Conservation (phyloP, 2,329 filamentous ascomycete genomes). For the Dryadomyces quercivorus region DNA sequence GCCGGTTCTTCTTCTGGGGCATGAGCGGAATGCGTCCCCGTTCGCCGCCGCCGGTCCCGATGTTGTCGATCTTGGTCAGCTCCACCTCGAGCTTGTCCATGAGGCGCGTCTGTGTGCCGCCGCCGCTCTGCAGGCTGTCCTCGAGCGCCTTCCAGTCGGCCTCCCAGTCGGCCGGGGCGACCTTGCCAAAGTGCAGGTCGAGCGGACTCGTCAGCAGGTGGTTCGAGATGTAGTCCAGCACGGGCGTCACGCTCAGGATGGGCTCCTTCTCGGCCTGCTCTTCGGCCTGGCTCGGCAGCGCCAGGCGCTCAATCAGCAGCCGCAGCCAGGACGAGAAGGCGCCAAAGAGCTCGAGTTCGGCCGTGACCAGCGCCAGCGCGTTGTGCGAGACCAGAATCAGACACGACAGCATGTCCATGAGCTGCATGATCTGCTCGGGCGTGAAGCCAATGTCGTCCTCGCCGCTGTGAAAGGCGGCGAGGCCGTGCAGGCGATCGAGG, state of each 20-base stretch:
- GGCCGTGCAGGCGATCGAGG: constrained; percentile 68
- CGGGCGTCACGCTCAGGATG: constrained; percentile 57
- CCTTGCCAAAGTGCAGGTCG: constrained; percentile 43
- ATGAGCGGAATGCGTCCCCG: background rate
- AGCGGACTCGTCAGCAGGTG: constrained; percentile 57
- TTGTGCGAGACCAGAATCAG: constrained; percentile 66
- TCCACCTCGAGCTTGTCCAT: constrained; percentile 21
- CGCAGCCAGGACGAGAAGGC: constrained; percentile 77
- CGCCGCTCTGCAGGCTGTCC: constrained; percentile 14
- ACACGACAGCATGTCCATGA: constrained; percentile 60
- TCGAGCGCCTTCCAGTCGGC: constrained; percentile 31
- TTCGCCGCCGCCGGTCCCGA: background rate
- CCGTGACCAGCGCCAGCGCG: constrained; percentile 56
- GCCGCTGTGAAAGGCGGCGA: constrained; percentile 61
- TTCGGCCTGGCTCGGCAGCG: constrained; percentile 53
- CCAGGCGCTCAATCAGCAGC: constrained; percentile 68
- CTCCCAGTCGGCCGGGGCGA: constrained; percentile 37
- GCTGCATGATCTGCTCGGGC: constrained; percentile 46
- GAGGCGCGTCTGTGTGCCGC: constrained; percentile 17
- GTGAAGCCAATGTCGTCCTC: constrained; percentile 53
- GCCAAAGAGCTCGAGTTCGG: constrained; percentile 66
- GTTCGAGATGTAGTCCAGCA: constrained; percentile 66
- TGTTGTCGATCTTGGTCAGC: constrained; percentile 7
- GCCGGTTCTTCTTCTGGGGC: background rate
- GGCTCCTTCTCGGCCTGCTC: constrained; percentile 71